These are phyloP conservation scores for Coemansia aciculifera DNA, from an alignment of 192 early-diverging fungal species.

Conservation along the genomic window DNA sequence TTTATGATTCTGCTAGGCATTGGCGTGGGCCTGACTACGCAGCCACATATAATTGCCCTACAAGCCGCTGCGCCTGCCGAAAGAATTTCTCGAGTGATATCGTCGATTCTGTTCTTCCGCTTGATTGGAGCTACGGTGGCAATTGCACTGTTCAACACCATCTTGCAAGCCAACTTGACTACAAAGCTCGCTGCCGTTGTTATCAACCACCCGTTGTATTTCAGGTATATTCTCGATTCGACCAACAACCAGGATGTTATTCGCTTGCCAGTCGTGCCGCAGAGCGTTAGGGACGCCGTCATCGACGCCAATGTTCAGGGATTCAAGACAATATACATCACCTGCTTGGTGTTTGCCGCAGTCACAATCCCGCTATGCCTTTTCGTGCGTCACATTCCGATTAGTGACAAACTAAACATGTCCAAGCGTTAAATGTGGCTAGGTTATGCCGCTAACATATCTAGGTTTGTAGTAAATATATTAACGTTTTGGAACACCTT, in stretches of 20 bases:
- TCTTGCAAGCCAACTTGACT: conserved; percentile 33
- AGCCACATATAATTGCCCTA: conserved; percentile 28
- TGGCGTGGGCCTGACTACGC: conserved; percentile 34
- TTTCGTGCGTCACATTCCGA: conserved; percentile 19
- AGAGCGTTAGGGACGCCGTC: conserved; percentile 37
- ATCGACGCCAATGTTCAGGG: conserved; percentile 30
- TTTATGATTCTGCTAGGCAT: conserved; percentile 42
- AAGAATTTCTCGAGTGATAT: conserved; percentile 15
- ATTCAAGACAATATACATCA: conserved; percentile 25
- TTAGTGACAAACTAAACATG: conserved; percentile 6
- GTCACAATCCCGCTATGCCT: conserved; percentile 28
- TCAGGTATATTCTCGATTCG: conserved; percentile 35
- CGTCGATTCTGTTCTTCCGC: conserved; percentile 31
- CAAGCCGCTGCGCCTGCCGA: conserved; percentile 14
- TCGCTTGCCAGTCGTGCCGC: conserved; percentile 35
- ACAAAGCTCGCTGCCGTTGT: conserved; percentile 36
- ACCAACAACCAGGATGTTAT: conserved; percentile 41
- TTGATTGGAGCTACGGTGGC: conserved; percentile 27
- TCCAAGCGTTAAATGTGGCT: background rate
- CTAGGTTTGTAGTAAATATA: no score
- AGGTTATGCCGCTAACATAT: background rate
- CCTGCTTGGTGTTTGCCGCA: conserved; percentile 25
- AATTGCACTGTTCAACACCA: conserved; percentile 41
- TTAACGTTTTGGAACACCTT: background rate
- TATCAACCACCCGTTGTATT: conserved; percentile 24